These are phyloP conservation scores for Phytophthora ohioensis DNA, from an alignment of 352 stramenopile genomes.

Conservation along the genomic window DNA sequence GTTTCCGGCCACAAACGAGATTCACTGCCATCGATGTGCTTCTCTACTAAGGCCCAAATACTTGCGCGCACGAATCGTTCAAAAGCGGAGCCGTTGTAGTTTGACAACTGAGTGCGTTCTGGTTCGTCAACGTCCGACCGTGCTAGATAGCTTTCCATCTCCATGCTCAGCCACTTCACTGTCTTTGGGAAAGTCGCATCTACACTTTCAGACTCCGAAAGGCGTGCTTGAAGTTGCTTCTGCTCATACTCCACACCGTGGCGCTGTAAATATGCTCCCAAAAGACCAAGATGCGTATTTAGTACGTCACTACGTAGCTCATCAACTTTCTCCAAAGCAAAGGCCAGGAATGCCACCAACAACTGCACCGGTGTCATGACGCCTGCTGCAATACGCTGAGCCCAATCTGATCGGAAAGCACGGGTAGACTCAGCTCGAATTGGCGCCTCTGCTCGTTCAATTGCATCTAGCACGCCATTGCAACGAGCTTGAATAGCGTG, in stretches of 20 bases:
- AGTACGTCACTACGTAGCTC: slow-evolving; percentile 67
- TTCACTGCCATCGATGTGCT: slow-evolving; percentile 55
- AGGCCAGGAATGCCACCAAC: slow-evolving; percentile 71
- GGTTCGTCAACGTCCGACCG: slow-evolving; percentile 27
- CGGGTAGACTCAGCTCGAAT: slow-evolving; percentile 56
- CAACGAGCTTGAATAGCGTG: slow-evolving; percentile 50
- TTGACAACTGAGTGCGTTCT: slow-evolving; percentile 36
- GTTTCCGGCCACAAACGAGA: slow-evolving; percentile 68
- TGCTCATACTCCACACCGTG: slow-evolving; percentile 76
- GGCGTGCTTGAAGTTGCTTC: slow-evolving; percentile 51
- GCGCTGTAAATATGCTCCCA: slow-evolving; percentile 62
- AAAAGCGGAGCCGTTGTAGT: slow-evolving; percentile 48
- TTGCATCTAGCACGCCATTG: slow-evolving; percentile 51
- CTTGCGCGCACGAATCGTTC: slow-evolving; percentile 53
- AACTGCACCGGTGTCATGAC: slow-evolving; percentile 37
- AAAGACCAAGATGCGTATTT: slow-evolving; percentile 65
- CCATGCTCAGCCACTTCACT: slow-evolving; percentile 55
- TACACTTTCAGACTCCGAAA: slow-evolving; percentile 35
- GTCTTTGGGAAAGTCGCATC: slow-evolving; percentile 48
- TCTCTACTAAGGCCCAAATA: slow-evolving; percentile 59
- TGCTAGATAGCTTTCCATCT: slow-evolving; percentile 46
- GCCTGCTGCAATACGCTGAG: slow-evolving; percentile 33
- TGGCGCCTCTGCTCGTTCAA: slow-evolving; percentile 62
- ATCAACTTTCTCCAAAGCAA: slow-evolving; percentile 72
- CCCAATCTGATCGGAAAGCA: slow-evolving; percentile 45